Evolutionary conservation across 345 rosid species (phyloP), one percentile per base, ranked within the genome.

Genomic region (Acer campestre): DNA sequence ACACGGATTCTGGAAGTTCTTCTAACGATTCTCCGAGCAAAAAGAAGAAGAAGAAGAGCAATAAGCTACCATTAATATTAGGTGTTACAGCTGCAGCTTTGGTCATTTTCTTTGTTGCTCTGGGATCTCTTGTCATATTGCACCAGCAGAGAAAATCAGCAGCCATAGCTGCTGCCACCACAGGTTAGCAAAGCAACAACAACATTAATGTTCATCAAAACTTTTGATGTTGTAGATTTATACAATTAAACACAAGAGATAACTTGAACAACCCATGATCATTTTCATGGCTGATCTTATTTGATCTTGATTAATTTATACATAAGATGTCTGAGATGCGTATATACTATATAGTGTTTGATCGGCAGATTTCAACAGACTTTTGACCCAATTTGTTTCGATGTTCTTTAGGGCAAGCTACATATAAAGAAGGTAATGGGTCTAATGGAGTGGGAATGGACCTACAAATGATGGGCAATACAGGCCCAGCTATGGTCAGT

Each of bases 61-160:
- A 22, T 1, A 59, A 59, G 13, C 63, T 59, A 59, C 63, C 63
- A 7, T 0, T 20, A 10, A 20, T 20, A 59, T 18, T 59, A 59
- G 63, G 63, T 1, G 27, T 4, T 10, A 0, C 63, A 59, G 63
- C 12, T 59, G 63, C 63, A 59, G 63, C 63, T 59, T 20, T 59
- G 63, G 63, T 22, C 12, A 9, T n/a, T n/a, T 58, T 58, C 12
- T 22, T 59, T 7, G 3, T 22, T 7, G 63, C 2, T 20, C 5
- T 59, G 10, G 63, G 23, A 9, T 6, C 27, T 59, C 63, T 59
- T 59, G 27, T 13, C 27, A 59, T 7, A n/a, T 10, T 59, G 23
- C 63, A 59, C 27, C 63, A 59, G 63, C 18, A 9, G 63, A 59
- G 63, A 59, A 59, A 59, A 59, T 59, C 63, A 59, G 63, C 63